phyloP scores from a whole-genome alignment of 192 early-diverging fungal genomes.

The Entomortierella lignicola region DNA sequence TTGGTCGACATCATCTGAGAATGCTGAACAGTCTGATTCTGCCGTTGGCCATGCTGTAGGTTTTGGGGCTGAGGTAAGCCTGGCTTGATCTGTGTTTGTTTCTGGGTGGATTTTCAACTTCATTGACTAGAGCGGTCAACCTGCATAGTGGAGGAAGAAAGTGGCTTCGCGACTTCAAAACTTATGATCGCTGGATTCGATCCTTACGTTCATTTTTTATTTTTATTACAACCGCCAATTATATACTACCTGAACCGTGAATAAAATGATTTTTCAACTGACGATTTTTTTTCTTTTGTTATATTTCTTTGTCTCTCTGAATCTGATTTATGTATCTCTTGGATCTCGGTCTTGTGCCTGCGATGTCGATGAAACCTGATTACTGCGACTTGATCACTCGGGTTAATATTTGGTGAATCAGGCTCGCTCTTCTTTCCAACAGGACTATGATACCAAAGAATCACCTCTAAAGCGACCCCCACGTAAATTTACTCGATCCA shows the following conservation, averaged over 20 bases:
- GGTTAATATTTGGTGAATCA: background rate
- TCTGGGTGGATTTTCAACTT: background rate
- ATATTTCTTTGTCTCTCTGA: background rate
- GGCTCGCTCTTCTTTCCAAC: slow-evolving; percentile 44
- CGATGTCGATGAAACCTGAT: background rate
- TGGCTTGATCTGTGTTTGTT: slow-evolving; percentile 23
- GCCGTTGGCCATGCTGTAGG: slow-evolving; percentile 17
- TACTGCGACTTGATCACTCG: no score
- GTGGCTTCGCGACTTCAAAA: no score
- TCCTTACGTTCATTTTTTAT: background rate
- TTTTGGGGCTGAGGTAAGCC: slow-evolving; percentile 53
- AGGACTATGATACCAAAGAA: slow-evolving; percentile 9
- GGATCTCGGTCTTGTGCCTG: no score
- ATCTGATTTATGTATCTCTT: no score
- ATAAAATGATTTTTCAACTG: slow-evolving; percentile 50
- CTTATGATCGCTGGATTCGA: no score
- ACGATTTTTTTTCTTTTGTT: slow-evolving; percentile 7
- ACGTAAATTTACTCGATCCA: slow-evolving; percentile 29
- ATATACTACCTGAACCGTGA: slow-evolving; percentile 14
- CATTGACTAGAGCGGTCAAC: background rate
- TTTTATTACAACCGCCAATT: background rate
- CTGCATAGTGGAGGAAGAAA: background rate
- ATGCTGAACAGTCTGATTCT: slow-evolving; percentile 11
- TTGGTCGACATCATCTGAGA: slow-evolving; percentile 37
- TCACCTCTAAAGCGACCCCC: slow-evolving; percentile 16